Evolutionary conservation across 1,284 basidiomycete species (phyloP).

Genomic region (Heterobasidion occidentale): DNA sequence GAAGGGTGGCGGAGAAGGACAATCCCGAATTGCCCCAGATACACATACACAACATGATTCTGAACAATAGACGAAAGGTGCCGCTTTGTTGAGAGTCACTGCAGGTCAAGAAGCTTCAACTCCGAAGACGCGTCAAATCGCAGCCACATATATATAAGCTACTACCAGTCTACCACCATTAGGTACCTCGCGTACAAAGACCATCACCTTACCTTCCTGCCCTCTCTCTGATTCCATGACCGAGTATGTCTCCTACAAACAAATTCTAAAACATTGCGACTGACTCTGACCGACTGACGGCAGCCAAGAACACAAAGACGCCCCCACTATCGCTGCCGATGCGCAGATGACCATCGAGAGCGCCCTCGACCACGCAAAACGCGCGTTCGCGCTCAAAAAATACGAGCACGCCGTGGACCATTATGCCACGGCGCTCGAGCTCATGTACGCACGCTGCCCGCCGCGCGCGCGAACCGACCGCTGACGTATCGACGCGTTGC

Average conservation of each 20-base stretch:
- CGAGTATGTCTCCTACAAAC: not conserved
- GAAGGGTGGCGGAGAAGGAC: too few relatives aligned
- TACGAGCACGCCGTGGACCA: constrained; percentile 82
- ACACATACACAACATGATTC: too few relatives aligned
- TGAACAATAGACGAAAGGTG: too few relatives aligned
- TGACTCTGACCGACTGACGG: too few relatives aligned
- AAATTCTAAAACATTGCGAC: not conserved
- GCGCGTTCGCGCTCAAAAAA: constrained; percentile 81
- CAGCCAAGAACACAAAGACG: not conserved
- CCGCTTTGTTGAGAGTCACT: too few relatives aligned
- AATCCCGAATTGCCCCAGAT: too few relatives aligned
- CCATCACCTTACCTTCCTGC: not conserved
- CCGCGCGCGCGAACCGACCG: constrained; percentile 18
- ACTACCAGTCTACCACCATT: too few relatives aligned
- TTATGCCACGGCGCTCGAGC: constrained; percentile 79
- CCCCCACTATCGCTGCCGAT: not conserved
- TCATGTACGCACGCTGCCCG: constrained; percentile 47
- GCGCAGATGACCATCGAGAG: constrained; percentile 36
- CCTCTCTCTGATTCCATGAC: not conserved
- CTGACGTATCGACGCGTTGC: not conserved
- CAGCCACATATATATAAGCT: too few relatives aligned
- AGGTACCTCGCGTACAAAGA: not conserved
- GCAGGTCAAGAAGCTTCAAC: too few relatives aligned
- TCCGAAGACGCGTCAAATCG: not conserved
- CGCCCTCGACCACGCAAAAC: constrained; percentile 67